A percentile compares a stretch with the other conserved stretches of the same genome.
Conservation (phyloP, 1,284 basidiomycete genomes). For the Pterula multifida region DNA sequence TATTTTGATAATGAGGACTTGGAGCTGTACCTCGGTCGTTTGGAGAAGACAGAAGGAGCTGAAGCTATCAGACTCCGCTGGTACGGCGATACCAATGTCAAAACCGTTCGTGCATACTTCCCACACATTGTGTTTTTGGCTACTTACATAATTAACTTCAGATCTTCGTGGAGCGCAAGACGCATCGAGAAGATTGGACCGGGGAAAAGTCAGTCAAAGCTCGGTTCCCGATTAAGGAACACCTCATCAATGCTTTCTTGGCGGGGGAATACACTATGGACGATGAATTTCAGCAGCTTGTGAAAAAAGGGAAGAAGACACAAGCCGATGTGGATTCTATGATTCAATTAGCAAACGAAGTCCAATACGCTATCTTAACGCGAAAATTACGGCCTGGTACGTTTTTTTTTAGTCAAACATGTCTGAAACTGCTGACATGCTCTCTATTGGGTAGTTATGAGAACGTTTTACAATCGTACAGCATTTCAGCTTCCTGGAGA, state of each 20-base stretch:
- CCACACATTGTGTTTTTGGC: background rate
- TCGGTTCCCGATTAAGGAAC: slow-evolving; percentile 94
- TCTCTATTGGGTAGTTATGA: slow-evolving; percentile 53
- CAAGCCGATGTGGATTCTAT: slow-evolving; percentile 90
- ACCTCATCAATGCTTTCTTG: slow-evolving; percentile 88
- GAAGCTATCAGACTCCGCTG: slow-evolving; percentile 93
- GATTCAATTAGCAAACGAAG: slow-evolving; percentile 94
- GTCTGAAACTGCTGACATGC: slow-evolving; percentile 5
- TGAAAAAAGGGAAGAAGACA: slow-evolving; percentile 88
- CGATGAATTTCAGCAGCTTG: slow-evolving; percentile 83
- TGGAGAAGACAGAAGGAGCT: slow-evolving; percentile 98
- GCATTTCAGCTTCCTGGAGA: slow-evolving; percentile 98
- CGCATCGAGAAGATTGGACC: slow-evolving; percentile 98
- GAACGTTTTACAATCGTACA: slow-evolving; percentile 98
- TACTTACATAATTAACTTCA: slow-evolving; percentile 17
- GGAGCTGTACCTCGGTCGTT: slow-evolving; percentile 92
- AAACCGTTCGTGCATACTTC: slow-evolving; percentile 39
- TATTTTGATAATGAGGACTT: slow-evolving; percentile 94
- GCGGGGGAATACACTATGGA: slow-evolving; percentile 90
- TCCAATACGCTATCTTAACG: slow-evolving; percentile 87
- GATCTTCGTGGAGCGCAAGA: slow-evolving; percentile 99
- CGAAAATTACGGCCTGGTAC: slow-evolving; percentile 73
- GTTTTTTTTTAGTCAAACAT: slow-evolving; percentile 16
- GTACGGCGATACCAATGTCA: slow-evolving; percentile 90
- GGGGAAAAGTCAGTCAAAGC: slow-evolving; percentile 99